Conservation (phyloP, 164 flowering plant species). For the Protea cynaroides region DNA sequence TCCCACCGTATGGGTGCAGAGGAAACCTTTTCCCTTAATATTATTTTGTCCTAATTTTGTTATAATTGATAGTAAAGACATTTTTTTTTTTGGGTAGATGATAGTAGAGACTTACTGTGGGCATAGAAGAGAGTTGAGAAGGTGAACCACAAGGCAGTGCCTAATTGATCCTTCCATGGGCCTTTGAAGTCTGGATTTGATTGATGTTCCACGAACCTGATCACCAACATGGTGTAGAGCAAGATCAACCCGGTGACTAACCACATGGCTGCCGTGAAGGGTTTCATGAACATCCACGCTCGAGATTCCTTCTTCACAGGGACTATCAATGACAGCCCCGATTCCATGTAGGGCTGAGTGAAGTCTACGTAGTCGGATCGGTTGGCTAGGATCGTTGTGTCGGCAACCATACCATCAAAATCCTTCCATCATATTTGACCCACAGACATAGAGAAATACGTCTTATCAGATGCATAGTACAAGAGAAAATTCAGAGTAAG, state of each 20-base stretch:
- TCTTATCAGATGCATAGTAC: no score
- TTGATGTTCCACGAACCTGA: conserved; percentile 8
- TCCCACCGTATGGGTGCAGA: no score
- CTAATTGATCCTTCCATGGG: conserved; percentile 3
- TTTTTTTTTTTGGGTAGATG: no score
- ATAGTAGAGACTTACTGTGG: conserved; percentile 1
- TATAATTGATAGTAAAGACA: conserved; percentile 8
- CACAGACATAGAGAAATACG: neutral
- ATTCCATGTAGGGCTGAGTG: conserved; percentile 11
- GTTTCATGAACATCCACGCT: conserved; percentile 10
- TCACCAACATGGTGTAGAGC: conserved; percentile 2
- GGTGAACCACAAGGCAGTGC: conserved; percentile 3
- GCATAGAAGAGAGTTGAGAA: conserved; percentile 7
- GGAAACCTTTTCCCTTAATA: neutral
- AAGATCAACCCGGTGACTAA: neutral
- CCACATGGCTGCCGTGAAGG: conserved; percentile 6
- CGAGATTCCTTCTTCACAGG: neutral
- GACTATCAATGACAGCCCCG: conserved; percentile 5
- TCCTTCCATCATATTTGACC: conserved; percentile 10
- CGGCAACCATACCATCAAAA: conserved; percentile 24
- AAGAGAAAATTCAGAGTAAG: no score
- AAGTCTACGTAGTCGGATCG: conserved; percentile 18
- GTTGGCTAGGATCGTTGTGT: conserved; percentile 17
- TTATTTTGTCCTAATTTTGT: no score
- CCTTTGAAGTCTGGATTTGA: conserved; percentile 8